These are phyloP conservation scores for Diversispora epigaea DNA, from an alignment of 192 early-diverging fungal species.

Conservation along the genomic window DNA sequence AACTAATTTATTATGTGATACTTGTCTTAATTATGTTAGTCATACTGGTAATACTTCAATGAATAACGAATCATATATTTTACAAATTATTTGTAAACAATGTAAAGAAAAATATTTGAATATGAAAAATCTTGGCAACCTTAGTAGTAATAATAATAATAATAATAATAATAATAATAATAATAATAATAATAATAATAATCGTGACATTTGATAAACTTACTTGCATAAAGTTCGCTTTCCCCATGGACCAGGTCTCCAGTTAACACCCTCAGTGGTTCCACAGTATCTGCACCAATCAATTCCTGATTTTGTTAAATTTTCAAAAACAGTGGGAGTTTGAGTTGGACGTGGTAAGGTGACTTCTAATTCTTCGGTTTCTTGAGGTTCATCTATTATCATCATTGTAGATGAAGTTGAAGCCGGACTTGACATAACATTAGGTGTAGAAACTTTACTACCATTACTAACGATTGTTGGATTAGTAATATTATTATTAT, in stretches of 20 bases:
- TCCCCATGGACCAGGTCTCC: conserved; percentile 93
- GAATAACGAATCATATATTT: neutral
- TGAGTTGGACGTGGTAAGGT: conserved; percentile 32
- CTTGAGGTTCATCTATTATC: neutral
- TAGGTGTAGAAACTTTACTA: neutral
- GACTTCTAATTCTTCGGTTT: conserved; percentile 11
- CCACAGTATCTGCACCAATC: conserved; percentile 95
- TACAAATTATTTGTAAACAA: conserved; percentile 3
- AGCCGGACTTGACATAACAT: neutral
- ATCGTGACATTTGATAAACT: conserved; percentile 23
- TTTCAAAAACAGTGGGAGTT: conserved; percentile 62
- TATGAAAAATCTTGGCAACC: neutral
- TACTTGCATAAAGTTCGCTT: conserved; percentile 92
- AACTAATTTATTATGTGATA: neutral
- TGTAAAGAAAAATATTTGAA: neutral
- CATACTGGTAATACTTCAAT: neutral
- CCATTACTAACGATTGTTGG: neutral
- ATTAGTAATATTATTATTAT: neutral
- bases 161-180: neutral
- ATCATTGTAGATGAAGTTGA: neutral
- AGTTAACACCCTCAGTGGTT: conserved; percentile 83
- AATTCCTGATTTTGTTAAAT: conserved; percentile 58
- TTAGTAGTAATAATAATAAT: neutral
- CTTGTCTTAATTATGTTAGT: neutral
- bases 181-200: conserved; percentile 2